Evolutionary conservation across 371 early-diverging fungal genomes (phyloP).

Genomic region (Syncephalastrum contaminatum): DNA sequence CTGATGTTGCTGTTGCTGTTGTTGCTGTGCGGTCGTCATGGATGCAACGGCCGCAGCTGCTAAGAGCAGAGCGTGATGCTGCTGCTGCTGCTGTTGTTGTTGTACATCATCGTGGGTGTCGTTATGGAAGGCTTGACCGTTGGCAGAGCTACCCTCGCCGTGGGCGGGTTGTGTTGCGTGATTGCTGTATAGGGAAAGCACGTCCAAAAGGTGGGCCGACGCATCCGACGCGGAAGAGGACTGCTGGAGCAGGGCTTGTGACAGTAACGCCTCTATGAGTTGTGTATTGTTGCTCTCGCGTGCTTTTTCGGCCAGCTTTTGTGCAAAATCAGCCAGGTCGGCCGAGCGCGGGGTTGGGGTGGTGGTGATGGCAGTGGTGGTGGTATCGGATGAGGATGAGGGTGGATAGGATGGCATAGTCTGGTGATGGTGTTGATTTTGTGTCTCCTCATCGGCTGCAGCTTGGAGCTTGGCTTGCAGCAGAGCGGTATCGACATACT

Average conservation of each 20-base stretch:
- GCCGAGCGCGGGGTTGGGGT: constrained; percentile 4
- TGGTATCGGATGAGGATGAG: neutral
- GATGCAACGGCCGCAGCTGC: constrained; percentile 14
- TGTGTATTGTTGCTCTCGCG: constrained; percentile 30
- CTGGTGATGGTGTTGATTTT: neutral
- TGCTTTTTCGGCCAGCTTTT: constrained; percentile 40
- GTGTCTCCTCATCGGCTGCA: constrained; percentile 10
- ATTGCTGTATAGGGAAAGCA: too few relatives aligned
- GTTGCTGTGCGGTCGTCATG: constrained; percentile 2
- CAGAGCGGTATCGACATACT: constrained; percentile 45
- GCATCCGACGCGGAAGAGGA: too few relatives aligned
- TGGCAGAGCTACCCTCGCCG: too few relatives aligned
- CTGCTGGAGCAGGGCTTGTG: constrained; percentile 27
- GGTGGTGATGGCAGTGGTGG: neutral
- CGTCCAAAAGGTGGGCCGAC: too few relatives aligned
- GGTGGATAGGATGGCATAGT: neutral
- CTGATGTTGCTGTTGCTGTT: neutral
- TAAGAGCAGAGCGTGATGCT: constrained; percentile 2
- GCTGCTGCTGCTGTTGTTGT: constrained; percentile 12
- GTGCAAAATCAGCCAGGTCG: constrained; percentile 30
- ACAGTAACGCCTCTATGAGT: constrained; percentile 33
- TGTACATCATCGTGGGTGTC: neutral
- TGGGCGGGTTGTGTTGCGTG: too few relatives aligned
- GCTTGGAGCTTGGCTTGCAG: constrained; percentile 29
- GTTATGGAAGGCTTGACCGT: neutral